Percentiles rank a stretch among this genome's conserved stretches.
These are phyloP conservation scores for Boletus coccyginus DNA, from an alignment of 768 basidiomycete species.

Conservation along the genomic window DNA sequence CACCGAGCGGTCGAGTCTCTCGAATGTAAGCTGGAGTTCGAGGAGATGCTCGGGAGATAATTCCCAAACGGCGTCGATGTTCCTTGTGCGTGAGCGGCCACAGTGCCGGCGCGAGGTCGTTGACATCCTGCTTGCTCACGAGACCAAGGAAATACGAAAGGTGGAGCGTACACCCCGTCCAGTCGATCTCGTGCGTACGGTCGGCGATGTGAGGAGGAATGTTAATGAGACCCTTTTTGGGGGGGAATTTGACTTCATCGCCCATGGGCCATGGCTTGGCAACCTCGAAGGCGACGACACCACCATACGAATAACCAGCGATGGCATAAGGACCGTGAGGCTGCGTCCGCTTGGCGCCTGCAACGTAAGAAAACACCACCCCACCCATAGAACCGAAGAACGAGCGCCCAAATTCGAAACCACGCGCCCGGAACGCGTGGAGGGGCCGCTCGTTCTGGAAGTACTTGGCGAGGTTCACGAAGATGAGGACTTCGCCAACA, in stretches of 20 bases:
- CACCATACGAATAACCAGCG: conserved; percentile 46
- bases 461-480: conserved; percentile 41
- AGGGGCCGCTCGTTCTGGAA: conserved; percentile 41
- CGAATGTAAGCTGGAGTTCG: conserved; percentile 27
- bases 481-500: conserved; percentile 40
- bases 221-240: conserved; percentile 35
- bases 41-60: conserved; percentile 27
- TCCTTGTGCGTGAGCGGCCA: conserved; percentile 18
- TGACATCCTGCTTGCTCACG: conserved; percentile 23
- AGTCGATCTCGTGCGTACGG: conserved; percentile 41
- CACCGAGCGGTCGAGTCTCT: conserved; percentile 29
- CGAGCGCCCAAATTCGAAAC: conserved; percentile 38
- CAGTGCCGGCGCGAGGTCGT: conserved; percentile 20
- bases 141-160: conserved; percentile 41
- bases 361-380: conserved; percentile 38
- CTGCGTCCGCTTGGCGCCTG: conserved; percentile 33
- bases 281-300: conserved; percentile 43
- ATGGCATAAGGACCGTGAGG: conserved; percentile 40
- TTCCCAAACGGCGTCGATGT: conserved; percentile 27
- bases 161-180: conserved; percentile 40
- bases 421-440: conserved; percentile 45
- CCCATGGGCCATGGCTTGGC: conserved; percentile 32
- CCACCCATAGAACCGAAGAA: conserved; percentile 38
- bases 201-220: conserved; percentile 41
- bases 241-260: conserved; percentile 36